phyloP scores from a whole-genome alignment of 257 asterid species.

The Catharanthus roseus region DNA sequence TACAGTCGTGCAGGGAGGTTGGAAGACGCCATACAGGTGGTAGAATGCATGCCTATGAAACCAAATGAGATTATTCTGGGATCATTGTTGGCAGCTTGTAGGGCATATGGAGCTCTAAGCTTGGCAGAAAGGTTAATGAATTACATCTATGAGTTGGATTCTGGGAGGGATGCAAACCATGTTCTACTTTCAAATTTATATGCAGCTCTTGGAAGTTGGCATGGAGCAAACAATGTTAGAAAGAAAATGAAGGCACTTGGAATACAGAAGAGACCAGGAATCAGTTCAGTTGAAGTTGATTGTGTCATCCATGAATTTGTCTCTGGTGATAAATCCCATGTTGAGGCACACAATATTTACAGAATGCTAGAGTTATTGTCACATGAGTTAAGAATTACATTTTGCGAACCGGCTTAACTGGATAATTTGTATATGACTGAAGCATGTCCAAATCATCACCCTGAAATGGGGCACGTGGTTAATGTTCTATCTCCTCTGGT shows the following conservation, averaged over 20 bases:
- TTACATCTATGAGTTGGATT: conserved; percentile 38
- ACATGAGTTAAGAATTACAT: conserved; percentile 28
- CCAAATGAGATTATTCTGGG: conserved; percentile 66
- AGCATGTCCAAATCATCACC: conserved; percentile 49
- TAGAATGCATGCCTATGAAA: conserved; percentile 55
- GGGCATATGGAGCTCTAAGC: conserved; percentile 31
- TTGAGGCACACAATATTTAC: conserved; percentile 32
- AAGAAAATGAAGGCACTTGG: conserved; percentile 74
- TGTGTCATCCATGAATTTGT: conserved; percentile 43
- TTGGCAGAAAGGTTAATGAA: conserved; percentile 60
- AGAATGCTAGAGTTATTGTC: conserved; percentile 42
- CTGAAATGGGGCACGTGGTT: conserved; percentile 74
- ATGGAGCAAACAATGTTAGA: conserved; percentile 63
- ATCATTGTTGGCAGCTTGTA: conserved; percentile 68
- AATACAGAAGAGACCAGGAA: conserved; percentile 56
- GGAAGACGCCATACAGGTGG: conserved; percentile 49
- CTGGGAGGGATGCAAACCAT: conserved; percentile 48
- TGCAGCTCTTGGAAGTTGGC: conserved; percentile 67
- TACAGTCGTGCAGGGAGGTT: conserved; percentile 68
- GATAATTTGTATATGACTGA: conserved; percentile 8
- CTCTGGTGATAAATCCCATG: conserved; percentile 62
- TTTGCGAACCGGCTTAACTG: conserved; percentile 20
- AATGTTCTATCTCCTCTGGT: conserved; percentile 47
- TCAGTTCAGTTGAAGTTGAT: conserved; percentile 54
- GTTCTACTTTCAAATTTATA: conserved; percentile 63